Evolutionary conservation across 1,284 basidiomycete species (phyloP).

Genomic region (Pseudozyma thailandica): DNA sequence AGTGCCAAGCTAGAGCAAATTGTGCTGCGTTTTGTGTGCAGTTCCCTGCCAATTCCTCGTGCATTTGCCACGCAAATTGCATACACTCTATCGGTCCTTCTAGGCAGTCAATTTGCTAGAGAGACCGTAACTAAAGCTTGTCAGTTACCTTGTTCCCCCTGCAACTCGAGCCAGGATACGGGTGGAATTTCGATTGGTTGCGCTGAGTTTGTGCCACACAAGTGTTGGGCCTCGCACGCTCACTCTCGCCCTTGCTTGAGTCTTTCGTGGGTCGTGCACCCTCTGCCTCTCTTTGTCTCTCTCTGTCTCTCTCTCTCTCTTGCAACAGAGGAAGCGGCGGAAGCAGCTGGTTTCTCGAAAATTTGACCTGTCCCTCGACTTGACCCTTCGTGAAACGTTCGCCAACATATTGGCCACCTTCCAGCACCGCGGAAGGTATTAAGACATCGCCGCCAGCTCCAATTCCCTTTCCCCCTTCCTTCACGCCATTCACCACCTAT

Average conservation of each 20-base stretch:
- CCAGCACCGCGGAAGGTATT: conserved; percentile 12
- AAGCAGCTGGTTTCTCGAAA: no score
- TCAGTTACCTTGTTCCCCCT: no score
- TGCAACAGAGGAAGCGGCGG: no score
- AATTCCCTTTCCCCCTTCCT: neutral
- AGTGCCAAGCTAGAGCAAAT: no score
- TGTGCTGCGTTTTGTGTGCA: no score
- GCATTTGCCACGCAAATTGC: conserved; percentile 3
- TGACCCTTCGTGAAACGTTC: no score
- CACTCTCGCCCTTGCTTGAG: neutral
- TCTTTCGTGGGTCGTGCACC: neutral
- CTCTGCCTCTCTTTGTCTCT: no score
- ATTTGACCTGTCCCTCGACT: no score
- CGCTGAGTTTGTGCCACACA: no score
- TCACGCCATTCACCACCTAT: conserved; percentile 12
- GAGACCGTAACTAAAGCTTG: no score
- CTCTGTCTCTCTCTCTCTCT: neutral
- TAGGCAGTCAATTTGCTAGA: no score
- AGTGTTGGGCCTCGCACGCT: no score
- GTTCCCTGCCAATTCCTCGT: neutral
- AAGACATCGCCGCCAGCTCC: neutral
- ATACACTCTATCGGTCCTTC: neutral
- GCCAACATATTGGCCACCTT: neutral
- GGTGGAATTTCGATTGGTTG: conserved; percentile 3
- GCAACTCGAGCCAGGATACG: neutral